Percentiles rank a stretch among this genome's conserved stretches.
Conservation (phyloP, 2,329 filamentous ascomycete genomes). For the Aspergillus melleus region DNA sequence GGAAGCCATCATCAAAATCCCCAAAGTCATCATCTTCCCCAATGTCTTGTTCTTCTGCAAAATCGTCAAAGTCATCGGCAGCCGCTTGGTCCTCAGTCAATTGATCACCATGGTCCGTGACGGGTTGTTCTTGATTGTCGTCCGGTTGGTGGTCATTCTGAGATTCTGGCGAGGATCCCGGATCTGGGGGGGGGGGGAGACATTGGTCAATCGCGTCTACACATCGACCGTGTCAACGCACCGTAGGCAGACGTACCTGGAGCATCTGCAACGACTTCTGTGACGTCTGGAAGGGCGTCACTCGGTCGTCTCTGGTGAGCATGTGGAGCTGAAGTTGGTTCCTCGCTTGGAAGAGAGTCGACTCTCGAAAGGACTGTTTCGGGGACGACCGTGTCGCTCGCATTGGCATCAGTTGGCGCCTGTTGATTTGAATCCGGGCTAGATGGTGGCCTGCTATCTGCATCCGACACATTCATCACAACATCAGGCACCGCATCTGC, state of each 20-base stretch:
- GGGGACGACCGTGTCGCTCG: constrained; percentile 33
- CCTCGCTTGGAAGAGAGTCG: constrained; percentile 40
- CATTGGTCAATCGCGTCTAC: constrained; percentile 60
- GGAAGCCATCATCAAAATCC: constrained; percentile 69
- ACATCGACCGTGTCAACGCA: constrained; percentile 29
- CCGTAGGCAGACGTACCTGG: constrained; percentile 57
- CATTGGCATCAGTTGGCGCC: constrained; percentile 1
- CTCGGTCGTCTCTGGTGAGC: constrained; percentile 43
- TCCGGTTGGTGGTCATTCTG: constrained; percentile 49
- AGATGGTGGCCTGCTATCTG: constrained; percentile 12
- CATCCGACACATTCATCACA: constrained; percentile 49
- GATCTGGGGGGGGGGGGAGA: constrained; percentile 52
- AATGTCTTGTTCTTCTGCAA: constrained; percentile 52
- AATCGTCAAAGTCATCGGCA: constrained; percentile 59
- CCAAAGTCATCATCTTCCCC: constrained; percentile 58
- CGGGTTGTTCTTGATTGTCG: constrained; percentile 44
- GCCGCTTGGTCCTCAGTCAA: constrained; percentile 68
- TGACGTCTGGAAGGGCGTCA: constrained; percentile 46
- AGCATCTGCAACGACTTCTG: constrained; percentile 45
- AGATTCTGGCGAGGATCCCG: constrained; percentile 52
- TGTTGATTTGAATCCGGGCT: constrained; percentile 22
- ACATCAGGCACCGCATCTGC: constrained; percentile 62
- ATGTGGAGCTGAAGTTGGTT: constrained; percentile 32
- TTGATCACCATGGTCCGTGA: constrained; percentile 48
- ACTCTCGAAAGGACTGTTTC: constrained; percentile 48